phyloP scores from a whole-genome alignment of 2,329 filamentous ascomycete species.

The Beauveria bassiana region DNA sequence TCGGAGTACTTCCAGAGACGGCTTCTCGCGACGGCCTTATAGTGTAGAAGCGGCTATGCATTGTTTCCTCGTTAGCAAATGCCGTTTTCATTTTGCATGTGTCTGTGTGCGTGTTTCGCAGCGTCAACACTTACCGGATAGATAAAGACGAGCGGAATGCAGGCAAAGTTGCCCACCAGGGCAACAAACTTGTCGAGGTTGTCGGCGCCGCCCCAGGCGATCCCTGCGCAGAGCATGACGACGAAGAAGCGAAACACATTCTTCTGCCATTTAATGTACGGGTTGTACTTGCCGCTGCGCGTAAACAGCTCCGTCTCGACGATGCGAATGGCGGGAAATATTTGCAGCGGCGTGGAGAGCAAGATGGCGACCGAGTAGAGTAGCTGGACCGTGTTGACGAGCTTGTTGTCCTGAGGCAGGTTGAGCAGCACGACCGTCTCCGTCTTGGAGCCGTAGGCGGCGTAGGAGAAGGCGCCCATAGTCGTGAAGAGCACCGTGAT shows the following conservation, averaged over 20 bases:
- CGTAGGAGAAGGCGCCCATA: constrained; percentile 90
- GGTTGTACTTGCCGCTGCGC: constrained; percentile 92
- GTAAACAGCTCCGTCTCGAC: constrained; percentile 92
- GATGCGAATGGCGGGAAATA: constrained; percentile 96
- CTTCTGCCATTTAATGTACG: constrained; percentile 99
- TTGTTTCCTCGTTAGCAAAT: constrained; percentile 23
- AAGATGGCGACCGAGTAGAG: constrained; percentile 97
- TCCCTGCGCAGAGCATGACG: constrained; percentile 74
- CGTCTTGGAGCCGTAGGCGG: constrained; percentile 88
- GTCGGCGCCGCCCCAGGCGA: constrained; percentile 88
- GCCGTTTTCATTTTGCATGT: not conserved
- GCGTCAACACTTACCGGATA: constrained; percentile 66
- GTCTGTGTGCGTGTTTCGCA: not conserved
- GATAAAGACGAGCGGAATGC: constrained; percentile 92
- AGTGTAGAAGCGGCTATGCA: constrained; percentile 77
- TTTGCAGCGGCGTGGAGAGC: constrained; percentile 87
- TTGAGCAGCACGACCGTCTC: constrained; percentile 96
- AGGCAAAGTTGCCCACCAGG: constrained; percentile 93
- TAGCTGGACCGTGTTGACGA: constrained; percentile 94
- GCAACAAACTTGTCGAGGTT: constrained; percentile 97
- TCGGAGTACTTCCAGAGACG: constrained; percentile 63
- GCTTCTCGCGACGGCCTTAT: constrained; percentile 67
- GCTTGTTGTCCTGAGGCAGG: constrained; percentile 86
- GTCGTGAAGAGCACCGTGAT: constrained; percentile 86
- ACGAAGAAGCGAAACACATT: constrained; percentile 93